Evolutionary conservation across 371 early-diverging fungal genomes (phyloP), one percentile per base, ranked within the genome.

Genomic region (Rhizopus arrhizus): DNA sequence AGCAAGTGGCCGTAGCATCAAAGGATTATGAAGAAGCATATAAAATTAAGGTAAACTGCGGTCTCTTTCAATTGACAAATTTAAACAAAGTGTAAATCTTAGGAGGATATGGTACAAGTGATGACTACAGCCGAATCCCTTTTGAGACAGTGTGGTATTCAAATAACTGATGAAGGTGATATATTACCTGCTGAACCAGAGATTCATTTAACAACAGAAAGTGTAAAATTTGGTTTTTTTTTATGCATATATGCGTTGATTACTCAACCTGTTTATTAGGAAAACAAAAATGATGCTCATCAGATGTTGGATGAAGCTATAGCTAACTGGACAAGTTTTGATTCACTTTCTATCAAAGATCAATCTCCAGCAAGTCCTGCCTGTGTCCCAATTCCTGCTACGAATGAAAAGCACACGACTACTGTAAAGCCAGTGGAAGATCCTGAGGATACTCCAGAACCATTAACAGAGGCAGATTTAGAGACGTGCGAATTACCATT

Each of bases 1-100:
- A 91, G 61, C 77, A 76, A 13, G 68, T 79, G 28, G 89, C 89
- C 5, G 85, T 88, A 2, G 74, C 78, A 35, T 60, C 69, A 16
- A 91, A 91, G 52, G 89, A 92, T 43, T 92, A 87, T 64, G 91
- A 89, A 46, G 74, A 82, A 61, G 93, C 93, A 1, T 89, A 88
- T 46, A 83, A 85, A 53, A 71, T 86, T 15, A 90, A 91, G 81
- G 88, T 84, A 74, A 33, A 49, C 15, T 2, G 6, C 3, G 15
- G 10, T 46, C 16, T 7, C 16, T 2, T 10, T 2, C n/a, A 4
- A 46, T 13, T 2, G 7, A 15, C 2, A 22, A 46, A n/a, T 4
- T 13, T 8, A 8, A 13, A 46, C 7, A 15, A 46, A 10, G 6
- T n/a, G 41, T n/a, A 10, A 10, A 8, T 34, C 49, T 22, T 46